A percentile compares a stretch with the other conserved stretches of the same genome.
These are phyloP conservation scores for Boletus rufocinnamomeus DNA, from an alignment of 768 basidiomycete species.

Conservation along the genomic window DNA sequence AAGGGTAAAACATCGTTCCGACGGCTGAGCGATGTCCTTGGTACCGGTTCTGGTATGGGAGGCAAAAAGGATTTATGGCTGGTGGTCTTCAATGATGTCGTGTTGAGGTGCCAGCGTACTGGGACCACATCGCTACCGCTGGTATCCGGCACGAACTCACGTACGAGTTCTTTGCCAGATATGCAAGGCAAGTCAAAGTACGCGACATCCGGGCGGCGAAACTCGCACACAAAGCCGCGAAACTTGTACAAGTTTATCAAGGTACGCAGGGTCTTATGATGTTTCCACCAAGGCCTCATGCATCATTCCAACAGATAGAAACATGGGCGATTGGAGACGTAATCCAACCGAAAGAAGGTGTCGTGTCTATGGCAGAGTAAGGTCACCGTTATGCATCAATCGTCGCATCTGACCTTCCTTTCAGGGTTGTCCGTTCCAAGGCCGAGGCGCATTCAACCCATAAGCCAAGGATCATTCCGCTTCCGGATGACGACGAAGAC, in stretches of 20 bases:
- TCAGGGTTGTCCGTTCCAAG: constrained; percentile 71
- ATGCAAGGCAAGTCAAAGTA: constrained; percentile 82
- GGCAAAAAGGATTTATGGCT: constrained; percentile 91
- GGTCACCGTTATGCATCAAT: constrained; percentile 32
- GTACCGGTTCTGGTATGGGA: constrained; percentile 53
- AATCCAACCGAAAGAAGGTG: constrained; percentile 73
- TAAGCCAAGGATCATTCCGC: constrained; percentile 67
- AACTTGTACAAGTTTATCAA: constrained; percentile 95
- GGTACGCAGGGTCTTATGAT: constrained; percentile 42
- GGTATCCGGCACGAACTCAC: constrained; percentile 63
- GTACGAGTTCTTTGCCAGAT: constrained; percentile 81
- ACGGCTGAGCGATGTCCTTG: constrained; percentile 86
- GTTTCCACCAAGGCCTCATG: constrained; percentile 4
- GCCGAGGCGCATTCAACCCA: constrained; percentile 56
- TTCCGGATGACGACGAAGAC: constrained; percentile 62
- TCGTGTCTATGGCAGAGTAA: constrained; percentile 90
- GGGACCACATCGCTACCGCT: constrained; percentile 86
- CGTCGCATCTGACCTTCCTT: constrained; percentile 9
- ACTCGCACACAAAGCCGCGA: constrained; percentile 76
- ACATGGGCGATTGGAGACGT: constrained; percentile 84
- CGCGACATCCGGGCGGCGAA: constrained; percentile 76
- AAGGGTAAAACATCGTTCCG: constrained; percentile 87
- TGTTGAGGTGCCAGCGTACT: constrained; percentile 85
- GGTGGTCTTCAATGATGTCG: constrained; percentile 94
- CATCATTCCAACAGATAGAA: constrained; percentile 61